phyloP scores from a whole-genome alignment of 1,284 basidiomycete genomes.

The Marasmius tenuissimus region DNA sequence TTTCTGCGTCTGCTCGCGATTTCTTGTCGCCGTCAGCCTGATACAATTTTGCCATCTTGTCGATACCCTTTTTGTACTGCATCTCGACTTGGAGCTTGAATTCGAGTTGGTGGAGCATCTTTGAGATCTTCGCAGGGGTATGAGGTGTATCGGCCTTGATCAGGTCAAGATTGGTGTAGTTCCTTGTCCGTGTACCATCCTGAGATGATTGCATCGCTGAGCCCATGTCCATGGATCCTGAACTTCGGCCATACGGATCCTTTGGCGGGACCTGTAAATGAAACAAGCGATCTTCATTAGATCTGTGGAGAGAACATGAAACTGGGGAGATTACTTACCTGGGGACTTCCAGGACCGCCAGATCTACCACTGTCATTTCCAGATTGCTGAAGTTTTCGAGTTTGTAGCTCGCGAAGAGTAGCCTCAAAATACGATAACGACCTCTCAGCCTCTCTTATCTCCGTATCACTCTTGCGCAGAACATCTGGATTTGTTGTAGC shows the following conservation, averaged over 20 bases:
- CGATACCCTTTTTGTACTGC: slow-evolving; percentile 98
- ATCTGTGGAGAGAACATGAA: slow-evolving; percentile 1
- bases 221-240: slow-evolving; percentile 41
- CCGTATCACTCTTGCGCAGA: slow-evolving; percentile 76
- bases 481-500: slow-evolving; percentile 90
- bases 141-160: slow-evolving; percentile 98
- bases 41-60: slow-evolving; percentile 97
- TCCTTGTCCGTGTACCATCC: slow-evolving; percentile 47
- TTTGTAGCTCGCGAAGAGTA: slow-evolving; percentile 81
- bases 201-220: slow-evolving; percentile 33
- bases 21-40: slow-evolving; percentile 96
- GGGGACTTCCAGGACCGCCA: slow-evolving; percentile 37
- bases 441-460: slow-evolving; percentile 87
- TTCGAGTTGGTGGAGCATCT: slow-evolving; percentile 98
- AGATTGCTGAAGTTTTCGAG: slow-evolving; percentile 66
- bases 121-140: slow-evolving; percentile 94
- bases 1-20: slow-evolving; percentile 88
- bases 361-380: slow-evolving; percentile 59
- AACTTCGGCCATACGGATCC: slow-evolving; percentile 41
- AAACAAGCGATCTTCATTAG: slow-evolving; percentile 33
- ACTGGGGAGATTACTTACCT: slow-evolving; percentile 24
- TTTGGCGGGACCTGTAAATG: slow-evolving; percentile 46
- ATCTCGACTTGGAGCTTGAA: slow-evolving; percentile 99
- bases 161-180: slow-evolving; percentile 84
- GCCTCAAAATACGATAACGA: slow-evolving; percentile 88